Evolutionary conservation across 2,329 filamentous ascomycete species (phyloP).

Genomic region (Phyllosticta citriasiana): DNA sequence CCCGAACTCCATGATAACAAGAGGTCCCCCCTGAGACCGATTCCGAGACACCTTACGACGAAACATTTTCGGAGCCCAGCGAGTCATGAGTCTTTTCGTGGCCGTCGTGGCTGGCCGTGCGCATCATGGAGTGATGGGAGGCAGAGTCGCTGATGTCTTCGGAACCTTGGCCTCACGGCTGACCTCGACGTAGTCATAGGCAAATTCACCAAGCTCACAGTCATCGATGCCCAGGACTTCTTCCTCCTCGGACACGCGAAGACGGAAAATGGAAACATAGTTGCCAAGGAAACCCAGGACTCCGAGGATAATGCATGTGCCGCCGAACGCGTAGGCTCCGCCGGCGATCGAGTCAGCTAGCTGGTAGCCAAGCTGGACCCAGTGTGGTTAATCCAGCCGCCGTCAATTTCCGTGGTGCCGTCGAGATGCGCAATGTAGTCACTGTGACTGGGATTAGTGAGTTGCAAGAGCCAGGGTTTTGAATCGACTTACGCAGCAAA

Average conservation of each 20-base stretch:
- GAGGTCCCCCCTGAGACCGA: not conserved
- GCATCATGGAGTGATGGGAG: slow-evolving; percentile 4
- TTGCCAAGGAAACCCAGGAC: slow-evolving; percentile 58
- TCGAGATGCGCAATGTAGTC: slow-evolving; percentile 78
- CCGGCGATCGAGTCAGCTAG: slow-evolving; percentile 71
- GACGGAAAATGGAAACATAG: slow-evolving; percentile 62
- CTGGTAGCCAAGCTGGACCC: slow-evolving; percentile 75
- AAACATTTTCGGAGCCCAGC: slow-evolving; percentile 3
- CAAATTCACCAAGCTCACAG: slow-evolving; percentile 84
- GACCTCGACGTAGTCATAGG: slow-evolving; percentile 87
- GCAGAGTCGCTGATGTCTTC: slow-evolving; percentile 29
- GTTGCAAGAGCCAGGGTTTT: not conserved
- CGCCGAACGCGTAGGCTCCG: slow-evolving; percentile 66
- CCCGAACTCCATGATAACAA: not conserved
- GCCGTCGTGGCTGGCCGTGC: not conserved
- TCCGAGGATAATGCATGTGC: slow-evolving; percentile 64
- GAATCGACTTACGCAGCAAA: slow-evolving; percentile 56
- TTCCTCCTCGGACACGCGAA: slow-evolving; percentile 66
- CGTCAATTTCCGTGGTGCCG: slow-evolving; percentile 54
- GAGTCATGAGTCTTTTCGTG: slow-evolving; percentile 11
- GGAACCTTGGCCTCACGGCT: slow-evolving; percentile 52
- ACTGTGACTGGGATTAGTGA: slow-evolving; percentile 20
- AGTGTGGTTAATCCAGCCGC: slow-evolving; percentile 81
- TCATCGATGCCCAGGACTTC: slow-evolving; percentile 83
- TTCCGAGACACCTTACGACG: not conserved